Evolutionary conservation across 106 monocot species (phyloP).

Genomic region (Allium sativum): DNA sequence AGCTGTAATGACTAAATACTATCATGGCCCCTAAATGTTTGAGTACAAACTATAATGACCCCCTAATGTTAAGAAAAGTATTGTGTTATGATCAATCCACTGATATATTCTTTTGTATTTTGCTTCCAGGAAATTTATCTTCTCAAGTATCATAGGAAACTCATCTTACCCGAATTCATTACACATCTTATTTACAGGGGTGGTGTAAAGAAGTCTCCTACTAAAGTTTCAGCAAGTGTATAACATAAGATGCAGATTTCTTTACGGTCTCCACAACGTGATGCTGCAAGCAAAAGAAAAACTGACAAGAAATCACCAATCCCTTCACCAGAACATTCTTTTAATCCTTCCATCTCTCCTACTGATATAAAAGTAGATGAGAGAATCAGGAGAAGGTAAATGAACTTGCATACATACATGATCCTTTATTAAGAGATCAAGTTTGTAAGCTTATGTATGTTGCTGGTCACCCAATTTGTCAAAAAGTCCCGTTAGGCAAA

Average conservation of each 20-base stretch:
- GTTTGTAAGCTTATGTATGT: neutral
- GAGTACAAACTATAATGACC: constrained; percentile 27
- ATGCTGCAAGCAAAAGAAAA: neutral
- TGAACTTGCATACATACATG: neutral
- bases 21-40: constrained; percentile 18
- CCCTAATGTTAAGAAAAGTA: constrained; percentile 9
- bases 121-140: constrained; percentile 1
- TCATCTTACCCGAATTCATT: no score
- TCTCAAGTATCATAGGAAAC: neutral
- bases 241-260: constrained; percentile 5
- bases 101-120: neutral
- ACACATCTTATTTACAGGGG: constrained; percentile 13
- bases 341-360: constrained; percentile 1
- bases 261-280: constrained; percentile 13
- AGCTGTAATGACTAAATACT: constrained; percentile 31
- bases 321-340: constrained; percentile 4
- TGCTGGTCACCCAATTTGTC: constrained; percentile 17
- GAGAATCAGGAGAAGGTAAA: constrained; percentile 7
- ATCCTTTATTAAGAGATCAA: neutral
- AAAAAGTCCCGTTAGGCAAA: constrained; percentile 16
- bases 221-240: neutral
- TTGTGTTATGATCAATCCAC: no score
- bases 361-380: neutral
- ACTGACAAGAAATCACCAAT: neutral
- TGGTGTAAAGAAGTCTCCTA: constrained; percentile 19